These are phyloP conservation scores for Colletotrichum chrysophilum DNA, from an alignment of 2,329 filamentous ascomycete genomes.

Conservation along the genomic window DNA sequence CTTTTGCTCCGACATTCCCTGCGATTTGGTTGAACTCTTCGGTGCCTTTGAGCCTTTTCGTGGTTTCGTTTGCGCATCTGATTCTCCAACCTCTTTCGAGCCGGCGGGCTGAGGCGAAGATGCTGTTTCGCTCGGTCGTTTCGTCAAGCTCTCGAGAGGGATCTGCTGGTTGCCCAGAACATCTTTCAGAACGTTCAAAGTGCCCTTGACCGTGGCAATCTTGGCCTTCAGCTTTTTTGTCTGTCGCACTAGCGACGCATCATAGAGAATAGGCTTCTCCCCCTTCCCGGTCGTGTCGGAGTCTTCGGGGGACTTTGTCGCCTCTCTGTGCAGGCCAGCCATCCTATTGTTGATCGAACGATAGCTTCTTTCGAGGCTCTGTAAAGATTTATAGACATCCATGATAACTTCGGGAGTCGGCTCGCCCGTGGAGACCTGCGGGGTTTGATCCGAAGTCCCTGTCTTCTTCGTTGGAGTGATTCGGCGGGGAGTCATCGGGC, in stretches of 20 bases:
- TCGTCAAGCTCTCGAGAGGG: slow-evolving; percentile 13
- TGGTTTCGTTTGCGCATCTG: not conserved
- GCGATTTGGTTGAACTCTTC: not conserved
- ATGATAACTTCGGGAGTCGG: slow-evolving; percentile 2
- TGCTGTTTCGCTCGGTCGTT: not conserved
- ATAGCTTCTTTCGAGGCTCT: slow-evolving; percentile 9
- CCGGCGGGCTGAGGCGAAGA: not conserved
- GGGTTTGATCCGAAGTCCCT: not conserved
- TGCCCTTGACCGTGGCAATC: slow-evolving; percentile 38
- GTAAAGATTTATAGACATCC: slow-evolving; percentile 1
- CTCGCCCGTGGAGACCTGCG: not conserved
- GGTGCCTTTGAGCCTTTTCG: not conserved
- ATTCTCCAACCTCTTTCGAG: not conserved
- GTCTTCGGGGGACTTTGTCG: not conserved
- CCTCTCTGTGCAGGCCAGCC: not conserved
- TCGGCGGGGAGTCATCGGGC: not conserved
- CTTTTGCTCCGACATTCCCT: not conserved
- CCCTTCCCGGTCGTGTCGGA: not conserved
- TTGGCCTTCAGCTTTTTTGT: not conserved
- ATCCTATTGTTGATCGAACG: slow-evolving; percentile 3
- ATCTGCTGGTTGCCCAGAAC: slow-evolving; percentile 36
- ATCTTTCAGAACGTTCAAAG: slow-evolving; percentile 40
- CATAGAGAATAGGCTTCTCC: not conserved
- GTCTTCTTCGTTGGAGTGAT: not conserved
- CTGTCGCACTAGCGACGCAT: not conserved